Percentiles rank a stretch among this genome's conserved stretches.
Evolutionary conservation across 2,329 filamentous ascomycete species (phyloP).

Genomic region (Sarocladiaceae sp.): DNA sequence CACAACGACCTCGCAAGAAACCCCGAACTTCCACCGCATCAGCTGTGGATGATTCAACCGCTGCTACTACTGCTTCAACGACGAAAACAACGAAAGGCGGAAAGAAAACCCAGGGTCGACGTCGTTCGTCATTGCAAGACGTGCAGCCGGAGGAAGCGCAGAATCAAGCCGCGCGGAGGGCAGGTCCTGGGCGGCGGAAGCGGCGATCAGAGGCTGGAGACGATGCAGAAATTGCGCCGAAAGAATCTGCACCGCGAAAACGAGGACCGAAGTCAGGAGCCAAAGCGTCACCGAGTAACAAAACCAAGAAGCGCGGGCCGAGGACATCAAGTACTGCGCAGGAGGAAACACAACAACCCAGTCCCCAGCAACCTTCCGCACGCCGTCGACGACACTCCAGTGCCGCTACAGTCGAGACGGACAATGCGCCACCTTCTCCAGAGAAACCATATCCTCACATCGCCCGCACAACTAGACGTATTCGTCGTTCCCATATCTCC

Average conservation of each 20-base stretch:
- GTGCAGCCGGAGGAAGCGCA: slow-evolving; percentile 1
- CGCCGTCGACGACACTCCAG: slow-evolving; percentile 5
- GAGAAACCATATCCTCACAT: slow-evolving; percentile 42
- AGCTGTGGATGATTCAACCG: not conserved
- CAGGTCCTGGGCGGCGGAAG: not conserved
- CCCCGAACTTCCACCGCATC: not conserved
- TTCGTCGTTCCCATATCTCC: slow-evolving; percentile 60
- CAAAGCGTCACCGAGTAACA: not conserved
- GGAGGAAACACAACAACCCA: not conserved
- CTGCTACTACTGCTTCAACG: not conserved
- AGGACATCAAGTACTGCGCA: not conserved
- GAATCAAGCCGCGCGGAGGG: not conserved
- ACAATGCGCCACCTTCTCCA: slow-evolving; percentile 18
- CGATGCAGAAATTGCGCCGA: slow-evolving; percentile 14
- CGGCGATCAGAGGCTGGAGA: slow-evolving; percentile 17
- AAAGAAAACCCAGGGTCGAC: not conserved
- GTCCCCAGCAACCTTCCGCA: not conserved
- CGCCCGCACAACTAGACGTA: slow-evolving; percentile 40
- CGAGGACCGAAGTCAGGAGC: not conserved
- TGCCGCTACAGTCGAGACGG: slow-evolving; percentile 4
- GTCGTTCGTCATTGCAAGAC: not conserved
- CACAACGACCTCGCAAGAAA: slow-evolving; percentile 3
- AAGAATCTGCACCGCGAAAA: slow-evolving; percentile 4
- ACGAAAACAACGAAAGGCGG: not conserved
- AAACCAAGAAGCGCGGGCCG: not conserved